phyloP scores from a whole-genome alignment of 1,284 basidiomycete species.

The Cryptococcus deneoformans region DNA sequence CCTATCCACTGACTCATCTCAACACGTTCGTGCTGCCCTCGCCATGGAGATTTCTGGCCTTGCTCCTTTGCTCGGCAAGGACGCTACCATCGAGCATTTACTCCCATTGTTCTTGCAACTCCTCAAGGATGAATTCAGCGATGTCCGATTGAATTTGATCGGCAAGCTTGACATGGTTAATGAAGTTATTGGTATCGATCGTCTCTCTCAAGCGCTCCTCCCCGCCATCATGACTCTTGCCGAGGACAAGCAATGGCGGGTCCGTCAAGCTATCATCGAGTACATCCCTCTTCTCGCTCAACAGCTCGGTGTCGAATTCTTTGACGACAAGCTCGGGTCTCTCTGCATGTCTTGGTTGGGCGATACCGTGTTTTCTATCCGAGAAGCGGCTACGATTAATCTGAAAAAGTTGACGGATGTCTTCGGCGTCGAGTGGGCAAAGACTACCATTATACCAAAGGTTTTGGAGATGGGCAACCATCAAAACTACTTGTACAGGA shows the following conservation, averaged over 20 bases:
- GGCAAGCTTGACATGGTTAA: conserved; percentile 98
- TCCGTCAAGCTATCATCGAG: conserved; percentile 99
- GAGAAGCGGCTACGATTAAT: conserved; percentile 96
- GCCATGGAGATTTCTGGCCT: conserved; percentile 98
- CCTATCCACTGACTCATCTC: conserved; percentile 87
- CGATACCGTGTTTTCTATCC: conserved; percentile 97
- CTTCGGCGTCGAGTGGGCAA: conserved; percentile 98
- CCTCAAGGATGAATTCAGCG: conserved; percentile 98
- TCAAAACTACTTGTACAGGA: conserved; percentile 96
- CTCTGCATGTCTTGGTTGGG: conserved; percentile 99
- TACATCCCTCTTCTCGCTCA: conserved; percentile 96
- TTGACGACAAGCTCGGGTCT: conserved; percentile 95
- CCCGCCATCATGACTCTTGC: conserved; percentile 98
- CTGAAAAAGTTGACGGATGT: conserved; percentile 97
- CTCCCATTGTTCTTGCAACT: conserved; percentile 94
- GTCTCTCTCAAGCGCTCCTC: conserved; percentile 90
- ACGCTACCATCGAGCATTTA: conserved; percentile 95
- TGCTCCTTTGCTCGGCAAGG: conserved; percentile 90
- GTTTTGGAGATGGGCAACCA: conserved; percentile 97
- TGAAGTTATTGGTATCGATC: conserved; percentile 96
- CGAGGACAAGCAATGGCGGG: conserved; percentile 99
- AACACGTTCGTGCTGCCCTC: conserved; percentile 95
- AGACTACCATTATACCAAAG: conserved; percentile 91
- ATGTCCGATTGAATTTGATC: conserved; percentile 97
- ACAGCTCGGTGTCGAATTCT: conserved; percentile 94